Evolutionary conservation across 805 yeast species (phyloP), one percentile per base, ranked within the genome.

Genomic region (Saccharomycopsis oosterbeekiorum): DNA sequence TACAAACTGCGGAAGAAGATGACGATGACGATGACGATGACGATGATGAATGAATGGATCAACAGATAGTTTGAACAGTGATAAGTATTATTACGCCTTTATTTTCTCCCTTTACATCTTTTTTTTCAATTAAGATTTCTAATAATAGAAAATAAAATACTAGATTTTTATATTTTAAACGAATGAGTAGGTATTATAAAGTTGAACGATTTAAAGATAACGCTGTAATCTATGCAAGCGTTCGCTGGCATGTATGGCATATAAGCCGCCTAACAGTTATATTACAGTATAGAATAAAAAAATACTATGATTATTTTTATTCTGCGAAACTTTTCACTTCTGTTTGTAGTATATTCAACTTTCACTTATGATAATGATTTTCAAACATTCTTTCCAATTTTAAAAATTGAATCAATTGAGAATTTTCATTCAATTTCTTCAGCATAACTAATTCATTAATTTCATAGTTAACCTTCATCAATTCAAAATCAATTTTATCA

Each of bases 1-100:
- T 93, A 62, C 80, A 81, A 67, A 88, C 84, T 56, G 97, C 97
- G 0, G 86, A 82, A 62, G 85, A 81, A 66, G 86, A 83, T 65
- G 73, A 79, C 10, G 68, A 74, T 10, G 85, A 78, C 54, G 87
- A 82, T 64, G 63, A 60, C 24, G 34, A 40, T 19, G 55, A 50
- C 12, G 62, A 51, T 15, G 62, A 60, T 8, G 61, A 55, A 19
- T 29, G 34, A 26, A 47, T 47, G 11, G n/a, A n/a, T n/a, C n/a
- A 47, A 21, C 9, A 37, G 41, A 37, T 37, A 5, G 12, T 12
- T 12, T 11, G 39, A 36, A 36, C 11, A n/a, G n/a, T n/a, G n/a
- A n/a, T n/a, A n/a, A n/a, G n/a, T n/a, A n/a, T n/a, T n/a, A n/a
- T n/a, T n/a, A n/a, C n/a, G n/a, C n/a, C n/a, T n/a, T n/a, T n/a